Percentiles rank a stretch among this genome's conserved stretches.
Evolutionary conservation across 2,329 filamentous ascomycete species (phyloP).

Genomic region (Aspergillus calidoustus): DNA sequence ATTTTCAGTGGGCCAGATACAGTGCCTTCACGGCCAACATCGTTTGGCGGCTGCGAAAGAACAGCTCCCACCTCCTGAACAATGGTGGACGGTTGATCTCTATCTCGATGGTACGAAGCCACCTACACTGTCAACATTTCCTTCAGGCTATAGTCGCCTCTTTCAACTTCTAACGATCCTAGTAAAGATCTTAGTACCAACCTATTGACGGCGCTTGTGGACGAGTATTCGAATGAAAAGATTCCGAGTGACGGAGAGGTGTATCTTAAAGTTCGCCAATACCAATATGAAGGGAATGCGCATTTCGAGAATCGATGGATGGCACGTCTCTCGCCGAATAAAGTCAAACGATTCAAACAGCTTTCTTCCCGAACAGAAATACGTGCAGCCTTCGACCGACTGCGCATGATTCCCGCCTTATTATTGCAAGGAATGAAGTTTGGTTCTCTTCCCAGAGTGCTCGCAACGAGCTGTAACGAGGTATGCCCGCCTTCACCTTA

Average conservation of each 20-base stretch:
- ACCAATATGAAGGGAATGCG: constrained; percentile 26
- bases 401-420: constrained; percentile 33
- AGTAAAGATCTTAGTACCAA: constrained; percentile 23
- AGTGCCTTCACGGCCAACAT: constrained; percentile 32
- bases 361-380: constrained; percentile 25
- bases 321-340: constrained; percentile 25
- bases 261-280: constrained; percentile 30
- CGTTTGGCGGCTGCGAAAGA: constrained; percentile 24
- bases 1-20: constrained; percentile 29
- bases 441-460: constrained; percentile 22
- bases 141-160: not conserved
- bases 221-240: constrained; percentile 30
- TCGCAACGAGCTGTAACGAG: constrained; percentile 22
- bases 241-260: constrained; percentile 28
- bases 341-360: constrained; percentile 20
- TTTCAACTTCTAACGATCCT: not conserved
- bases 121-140: not conserved
- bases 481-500: constrained; percentile 7
- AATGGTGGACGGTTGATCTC: constrained; percentile 38
- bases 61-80: constrained; percentile 26
- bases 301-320: constrained; percentile 24
- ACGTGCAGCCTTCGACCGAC: constrained; percentile 36
- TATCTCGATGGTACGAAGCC: constrained; percentile 30
- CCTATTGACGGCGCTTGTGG: constrained; percentile 19
- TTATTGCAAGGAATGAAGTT: constrained; percentile 17